These are phyloP conservation scores for Clavispora vitiphila DNA, from an alignment of 805 yeast species.

Conservation along the genomic window DNA sequence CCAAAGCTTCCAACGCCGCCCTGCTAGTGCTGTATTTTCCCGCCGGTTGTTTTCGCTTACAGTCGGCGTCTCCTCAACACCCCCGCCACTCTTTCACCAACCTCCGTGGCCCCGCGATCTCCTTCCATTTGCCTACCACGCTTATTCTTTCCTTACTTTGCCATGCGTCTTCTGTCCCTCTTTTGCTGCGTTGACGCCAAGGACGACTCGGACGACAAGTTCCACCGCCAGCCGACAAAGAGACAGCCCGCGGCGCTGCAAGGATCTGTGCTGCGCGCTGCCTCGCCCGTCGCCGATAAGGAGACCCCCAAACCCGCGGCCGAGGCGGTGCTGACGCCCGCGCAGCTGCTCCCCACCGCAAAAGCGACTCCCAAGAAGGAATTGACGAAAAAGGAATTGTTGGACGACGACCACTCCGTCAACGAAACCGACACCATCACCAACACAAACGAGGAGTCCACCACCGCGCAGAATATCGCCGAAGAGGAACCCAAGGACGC, in stretches of 20 bases:
- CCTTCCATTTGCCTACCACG: neutral
- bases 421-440: conserved; percentile 41
- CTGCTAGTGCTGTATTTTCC: neutral
- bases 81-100: neutral
- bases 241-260: conserved; percentile 2
- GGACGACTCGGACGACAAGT: conserved; percentile 30
- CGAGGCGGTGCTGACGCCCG: neutral
- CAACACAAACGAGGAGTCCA: conserved; percentile 28
- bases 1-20: neutral
- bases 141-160: neutral
- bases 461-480: conserved; percentile 12
- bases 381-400: conserved; percentile 22
- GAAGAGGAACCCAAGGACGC: neutral
- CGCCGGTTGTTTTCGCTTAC: neutral
- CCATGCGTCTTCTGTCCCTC: conserved; percentile 29
- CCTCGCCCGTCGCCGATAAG: conserved; percentile 2
- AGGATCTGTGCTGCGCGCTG: neutral
- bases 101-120: neutral
- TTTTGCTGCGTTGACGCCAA: conserved; percentile 35
- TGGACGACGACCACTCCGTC: conserved; percentile 35
- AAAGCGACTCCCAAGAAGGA: no score
- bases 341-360: neutral
- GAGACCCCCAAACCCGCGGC: conserved; percentile 2
- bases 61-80: neutral
- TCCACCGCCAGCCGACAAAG: conserved; percentile 15